Percentiles rank a stretch among this genome's conserved stretches.
These are phyloP conservation scores for Carallia brachiata DNA, from an alignment of 345 rosid species.

Conservation along the genomic window DNA sequence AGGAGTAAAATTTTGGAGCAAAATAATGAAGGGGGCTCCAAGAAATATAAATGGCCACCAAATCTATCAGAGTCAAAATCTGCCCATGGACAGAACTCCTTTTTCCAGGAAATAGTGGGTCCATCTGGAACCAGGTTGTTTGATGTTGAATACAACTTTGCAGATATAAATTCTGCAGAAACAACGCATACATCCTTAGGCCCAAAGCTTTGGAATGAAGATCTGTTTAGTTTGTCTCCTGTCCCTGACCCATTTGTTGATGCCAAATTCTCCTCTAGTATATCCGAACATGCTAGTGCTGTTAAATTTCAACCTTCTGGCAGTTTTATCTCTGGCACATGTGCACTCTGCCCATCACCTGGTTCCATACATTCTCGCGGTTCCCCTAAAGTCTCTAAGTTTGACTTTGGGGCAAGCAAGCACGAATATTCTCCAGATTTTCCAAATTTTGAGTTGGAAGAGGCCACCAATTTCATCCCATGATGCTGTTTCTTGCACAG, in stretches of 20 bases:
- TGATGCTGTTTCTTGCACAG: conserved; percentile 33
- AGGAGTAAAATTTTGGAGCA: conserved; percentile 23
- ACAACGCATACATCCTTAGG: conserved; percentile 19
- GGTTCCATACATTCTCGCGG: conserved; percentile 14
- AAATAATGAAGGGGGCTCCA: conserved; percentile 22
- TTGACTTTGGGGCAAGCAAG: conserved; percentile 28
- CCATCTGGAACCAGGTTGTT: conserved; percentile 23
- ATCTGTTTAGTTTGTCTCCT: conserved; percentile 19
- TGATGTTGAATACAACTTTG: conserved; percentile 37
- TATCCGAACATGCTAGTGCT: conserved; percentile 13
- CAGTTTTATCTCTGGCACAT: conserved; percentile 23
- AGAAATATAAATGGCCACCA: conserved; percentile 24
- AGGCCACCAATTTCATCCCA: conserved; percentile 25
- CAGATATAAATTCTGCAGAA: conserved; percentile 29
- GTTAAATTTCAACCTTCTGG: conserved; percentile 20
- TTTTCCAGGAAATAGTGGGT: conserved; percentile 26
- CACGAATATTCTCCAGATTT: conserved; percentile 29
- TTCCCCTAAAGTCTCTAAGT: conserved; percentile 32
- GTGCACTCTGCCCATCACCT: conserved; percentile 20
- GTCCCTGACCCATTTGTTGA: conserved; percentile 16
- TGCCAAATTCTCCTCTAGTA: conserved; percentile 16
- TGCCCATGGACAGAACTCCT: conserved; percentile 23
- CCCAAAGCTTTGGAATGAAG: conserved; percentile 26
- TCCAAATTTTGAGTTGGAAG: conserved; percentile 16
- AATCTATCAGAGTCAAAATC: conserved; percentile 29